Base-by-base conservation (phyloP, 495 filamentous ascomycete genomes). In the Friedmanniomyces simplex region DNA sequence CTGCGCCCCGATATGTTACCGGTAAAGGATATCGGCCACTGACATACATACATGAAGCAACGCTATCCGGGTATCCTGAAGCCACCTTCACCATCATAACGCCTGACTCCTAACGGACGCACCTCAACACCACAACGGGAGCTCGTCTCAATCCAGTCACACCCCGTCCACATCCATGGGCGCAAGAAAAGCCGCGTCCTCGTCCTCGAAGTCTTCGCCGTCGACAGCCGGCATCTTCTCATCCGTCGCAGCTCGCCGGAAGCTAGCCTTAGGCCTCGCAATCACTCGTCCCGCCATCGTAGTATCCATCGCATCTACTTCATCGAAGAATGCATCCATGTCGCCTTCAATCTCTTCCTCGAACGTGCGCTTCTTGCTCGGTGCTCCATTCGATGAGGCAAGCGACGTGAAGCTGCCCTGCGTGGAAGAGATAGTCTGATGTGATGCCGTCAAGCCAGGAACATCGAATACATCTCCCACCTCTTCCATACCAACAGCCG, bases 121-220 rank as follows among this genome's bases (percentile, higher is more conserved):
- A n/a, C 50, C 32, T 34, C 20, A n/a, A 54, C 16, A 13, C 52
- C 34, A 26, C 28, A 20, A 11, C 20, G 18, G 43, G 20, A 34
- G 20, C 22, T 32, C 60, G 58, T n/a, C n/a, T n/a, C n/a, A 32
- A 32, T 32, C 4, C n/a, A 55, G 53, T 43, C 39, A 43, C 20
- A 61, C 25, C 47, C 61, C 65, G 42, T 58, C 59, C 50, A 64
- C 67, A 20, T 66, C 60, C 49, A 59, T 37, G 14, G 67, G 67
- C 41, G 41, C 46, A 48, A 73, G 48, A 50, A 73, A 71, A 6
- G 60, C 65, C 13, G 70, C 70, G 42, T 73, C 70, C 30, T 59
- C 70, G 42, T 73, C 70, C 30, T 59, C 69, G 56, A 73, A 73
- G 55, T 73, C 70, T 46, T 48, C 34, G 14, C 25, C 58, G 3